phyloP scores from a whole-genome alignment of 805 yeast species.

The Saturnispora serradocipensis region DNA sequence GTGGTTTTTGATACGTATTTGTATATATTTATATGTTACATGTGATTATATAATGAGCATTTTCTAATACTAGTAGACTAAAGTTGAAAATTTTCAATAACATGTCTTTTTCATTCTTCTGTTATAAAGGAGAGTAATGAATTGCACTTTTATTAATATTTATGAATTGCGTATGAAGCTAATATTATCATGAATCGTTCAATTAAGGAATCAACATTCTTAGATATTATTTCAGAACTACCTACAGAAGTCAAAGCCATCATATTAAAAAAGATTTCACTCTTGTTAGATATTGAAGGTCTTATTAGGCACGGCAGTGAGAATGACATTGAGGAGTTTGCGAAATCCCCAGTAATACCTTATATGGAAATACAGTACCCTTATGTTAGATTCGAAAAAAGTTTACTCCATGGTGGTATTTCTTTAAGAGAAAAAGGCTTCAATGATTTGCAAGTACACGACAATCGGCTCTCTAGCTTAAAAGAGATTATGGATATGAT shows the following conservation, averaged over 20 bases:
- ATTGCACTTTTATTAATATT: not conserved
- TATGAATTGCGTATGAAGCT: not conserved
- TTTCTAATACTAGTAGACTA: not conserved
- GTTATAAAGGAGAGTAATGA: not conserved
- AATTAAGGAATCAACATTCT: not conserved
- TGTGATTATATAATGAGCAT: not conserved
- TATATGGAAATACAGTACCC: constrained; percentile 6
- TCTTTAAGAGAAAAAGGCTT: not conserved
- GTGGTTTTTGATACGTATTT: not conserved
- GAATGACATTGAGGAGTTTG: not conserved
- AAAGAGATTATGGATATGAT: not conserved
- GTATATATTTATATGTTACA: not conserved
- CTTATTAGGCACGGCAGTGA: constrained; percentile 1
- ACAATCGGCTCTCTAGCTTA: not conserved
- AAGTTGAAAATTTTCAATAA: not conserved
- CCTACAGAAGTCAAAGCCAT: not conserved
- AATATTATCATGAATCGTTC: not conserved
- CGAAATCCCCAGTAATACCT: constrained; percentile 1
- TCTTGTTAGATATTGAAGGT: constrained; percentile 2
- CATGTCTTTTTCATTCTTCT: too few species aligned
- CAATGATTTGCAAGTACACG: not conserved
- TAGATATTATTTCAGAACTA: not conserved
- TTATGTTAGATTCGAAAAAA: constrained; percentile 1
- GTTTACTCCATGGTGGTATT: constrained; percentile 2
- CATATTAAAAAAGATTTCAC: not conserved